These are phyloP conservation scores for Aschersonia sp. DNA, from an alignment of 2,329 filamentous ascomycete species.

Conservation along the genomic window DNA sequence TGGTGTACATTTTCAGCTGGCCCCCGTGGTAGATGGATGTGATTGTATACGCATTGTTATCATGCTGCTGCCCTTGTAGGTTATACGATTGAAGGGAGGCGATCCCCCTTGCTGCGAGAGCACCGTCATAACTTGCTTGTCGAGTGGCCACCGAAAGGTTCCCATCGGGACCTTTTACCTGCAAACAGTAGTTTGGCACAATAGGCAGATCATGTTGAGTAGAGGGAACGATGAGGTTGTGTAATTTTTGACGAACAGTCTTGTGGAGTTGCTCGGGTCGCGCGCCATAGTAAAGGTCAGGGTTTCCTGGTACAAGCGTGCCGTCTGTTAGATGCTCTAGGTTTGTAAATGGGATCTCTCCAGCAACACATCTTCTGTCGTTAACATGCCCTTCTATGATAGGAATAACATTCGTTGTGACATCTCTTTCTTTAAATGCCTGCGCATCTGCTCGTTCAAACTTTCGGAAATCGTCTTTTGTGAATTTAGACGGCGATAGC, in stretches of 20 bases:
- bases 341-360: constrained; percentile 15
- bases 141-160: constrained; percentile 11
- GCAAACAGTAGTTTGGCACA: constrained; percentile 23
- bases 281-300: constrained; percentile 20
- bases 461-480: constrained; percentile 13
- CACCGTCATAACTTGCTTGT: constrained; percentile 18
- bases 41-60: constrained; percentile 1
- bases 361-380: background rate
- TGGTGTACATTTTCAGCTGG: background rate
- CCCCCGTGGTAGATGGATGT: background rate
- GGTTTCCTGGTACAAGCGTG: constrained; percentile 14
- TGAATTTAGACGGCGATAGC: constrained; percentile 20
- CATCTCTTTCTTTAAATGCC: constrained; percentile 18
- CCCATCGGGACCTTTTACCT: constrained; percentile 20
- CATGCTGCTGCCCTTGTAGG: background rate
- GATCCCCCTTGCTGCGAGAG: background rate
- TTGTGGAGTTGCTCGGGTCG: constrained; percentile 13
- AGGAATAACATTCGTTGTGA: constrained; percentile 16
- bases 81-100: background rate
- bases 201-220: constrained; percentile 15
- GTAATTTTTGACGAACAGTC: constrained; percentile 7
- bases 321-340: constrained; percentile 20
- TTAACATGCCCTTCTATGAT: background rate
- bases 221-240: constrained; percentile 16
- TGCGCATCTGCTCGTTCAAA: constrained; percentile 14